phyloP scores from a whole-genome alignment of 176 grass and related monocot species.

The Oryza punctata region DNA sequence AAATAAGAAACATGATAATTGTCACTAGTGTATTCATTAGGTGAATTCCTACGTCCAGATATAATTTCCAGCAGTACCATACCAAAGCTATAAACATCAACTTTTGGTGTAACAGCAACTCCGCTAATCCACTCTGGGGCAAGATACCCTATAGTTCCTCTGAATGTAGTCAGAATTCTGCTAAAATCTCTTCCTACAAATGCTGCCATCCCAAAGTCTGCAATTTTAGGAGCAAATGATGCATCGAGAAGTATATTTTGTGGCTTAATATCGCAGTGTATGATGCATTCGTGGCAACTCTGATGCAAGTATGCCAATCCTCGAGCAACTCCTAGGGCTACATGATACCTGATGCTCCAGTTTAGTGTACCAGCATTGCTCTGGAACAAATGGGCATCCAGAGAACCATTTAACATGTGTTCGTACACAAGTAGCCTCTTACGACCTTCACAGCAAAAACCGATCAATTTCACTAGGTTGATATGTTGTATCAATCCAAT shows the following conservation, averaged over 20 bases:
- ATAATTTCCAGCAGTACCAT: conserved; percentile 53
- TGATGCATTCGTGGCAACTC: conserved; percentile 47
- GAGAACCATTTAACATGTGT: too few species aligned
- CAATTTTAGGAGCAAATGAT: conserved; percentile 42
- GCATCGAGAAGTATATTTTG: conserved; percentile 34
- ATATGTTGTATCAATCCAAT: too few species aligned
- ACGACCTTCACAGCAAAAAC: too few species aligned
- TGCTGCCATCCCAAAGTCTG: conserved; percentile 54
- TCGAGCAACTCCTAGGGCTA: conserved; percentile 28
- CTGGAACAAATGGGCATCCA: too few species aligned
- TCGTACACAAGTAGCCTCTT: too few species aligned
- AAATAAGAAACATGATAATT: too few species aligned
- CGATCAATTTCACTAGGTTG: too few species aligned
- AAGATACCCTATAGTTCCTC: conserved; percentile 57
- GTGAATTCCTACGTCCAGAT: conserved; percentile 38
- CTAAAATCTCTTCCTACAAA: conserved; percentile 50
- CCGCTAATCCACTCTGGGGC: conserved; percentile 51
- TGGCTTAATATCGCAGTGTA: conserved; percentile 59
- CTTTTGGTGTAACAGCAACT: conserved; percentile 37
- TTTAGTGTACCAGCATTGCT: neutral
- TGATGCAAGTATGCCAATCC: conserved; percentile 49
- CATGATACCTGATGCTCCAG: neutral
- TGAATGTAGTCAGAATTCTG: conserved; percentile 41
- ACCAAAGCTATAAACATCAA: conserved; percentile 54
- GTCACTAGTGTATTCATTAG: neutral